Evolutionary conservation across 306 rosid species (phyloP).

Genomic region (Lupinus albus): DNA sequence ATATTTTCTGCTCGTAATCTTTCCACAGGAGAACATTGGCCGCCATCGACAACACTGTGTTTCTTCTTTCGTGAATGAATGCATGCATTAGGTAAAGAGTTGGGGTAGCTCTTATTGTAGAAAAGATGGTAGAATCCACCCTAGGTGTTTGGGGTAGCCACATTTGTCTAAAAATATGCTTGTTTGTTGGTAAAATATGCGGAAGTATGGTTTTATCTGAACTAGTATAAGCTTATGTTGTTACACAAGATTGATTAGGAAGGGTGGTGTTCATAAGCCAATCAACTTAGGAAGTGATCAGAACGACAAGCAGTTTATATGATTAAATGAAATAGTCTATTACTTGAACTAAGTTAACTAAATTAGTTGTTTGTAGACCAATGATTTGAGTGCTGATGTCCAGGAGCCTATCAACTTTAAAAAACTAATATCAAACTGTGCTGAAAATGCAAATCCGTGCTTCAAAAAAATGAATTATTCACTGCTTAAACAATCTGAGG

Average conservation of each 20-base stretch:
- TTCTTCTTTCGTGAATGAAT: no score
- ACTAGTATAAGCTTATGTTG: slow-evolving; percentile 20
- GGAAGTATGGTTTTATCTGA: slow-evolving; percentile 3
- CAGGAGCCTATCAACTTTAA: slow-evolving; percentile 16
- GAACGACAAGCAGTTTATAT: neutral
- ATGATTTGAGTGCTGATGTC: slow-evolving; percentile 11
- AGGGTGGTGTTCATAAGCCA: neutral
- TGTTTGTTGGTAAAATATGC: no score
- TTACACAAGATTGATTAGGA: slow-evolving; percentile 14
- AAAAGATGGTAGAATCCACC: no score
- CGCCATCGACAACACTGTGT: no score
- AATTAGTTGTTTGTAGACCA: slow-evolving; percentile 13
- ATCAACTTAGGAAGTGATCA: slow-evolving; percentile 11
- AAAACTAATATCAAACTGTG: no score
- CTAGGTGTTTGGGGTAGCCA: no score
- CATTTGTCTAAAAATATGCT: no score
- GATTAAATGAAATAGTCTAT: slow-evolving; percentile 18
- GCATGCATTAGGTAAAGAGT: no score
- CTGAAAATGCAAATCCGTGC: slow-evolving; percentile 1
- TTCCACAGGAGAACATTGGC: no score
- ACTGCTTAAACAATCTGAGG: slow-evolving; percentile 22
- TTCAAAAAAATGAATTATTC: slow-evolving; percentile 17
- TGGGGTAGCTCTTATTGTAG: no score
- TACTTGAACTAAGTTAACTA: neutral
- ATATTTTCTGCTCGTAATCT: no score